Evolutionary conservation across 768 basidiomycete genomes (phyloP).

Genomic region (Suillus lakei): DNA sequence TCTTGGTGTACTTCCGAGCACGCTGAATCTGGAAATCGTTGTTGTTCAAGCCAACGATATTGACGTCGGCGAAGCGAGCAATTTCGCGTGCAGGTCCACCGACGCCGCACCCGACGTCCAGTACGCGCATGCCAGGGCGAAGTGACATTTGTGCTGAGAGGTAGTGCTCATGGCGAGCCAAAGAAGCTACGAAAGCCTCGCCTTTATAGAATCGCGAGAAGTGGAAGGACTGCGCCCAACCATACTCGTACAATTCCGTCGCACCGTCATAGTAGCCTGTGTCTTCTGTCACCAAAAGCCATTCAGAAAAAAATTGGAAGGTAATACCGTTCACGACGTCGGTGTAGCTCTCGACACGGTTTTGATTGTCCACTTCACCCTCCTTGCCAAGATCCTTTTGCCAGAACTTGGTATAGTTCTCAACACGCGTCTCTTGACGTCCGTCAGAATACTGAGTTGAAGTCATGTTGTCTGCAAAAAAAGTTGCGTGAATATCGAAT

Average conservation of each 20-base stretch:
- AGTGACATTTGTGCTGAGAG: constrained; percentile 87
- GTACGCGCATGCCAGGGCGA: constrained; percentile 90
- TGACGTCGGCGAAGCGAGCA: constrained; percentile 84
- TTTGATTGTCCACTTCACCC: constrained; percentile 63
- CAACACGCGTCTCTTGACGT: constrained; percentile 69
- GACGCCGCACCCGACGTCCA: constrained; percentile 98
- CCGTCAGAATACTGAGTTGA: constrained; percentile 52
- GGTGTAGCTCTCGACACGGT: constrained; percentile 81
- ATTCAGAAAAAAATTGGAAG: not conserved
- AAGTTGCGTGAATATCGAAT: constrained; percentile 4
- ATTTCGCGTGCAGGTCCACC: constrained; percentile 98
- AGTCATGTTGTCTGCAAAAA: constrained; percentile 4
- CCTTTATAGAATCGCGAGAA: constrained; percentile 98
- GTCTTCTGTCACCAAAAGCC: not conserved
- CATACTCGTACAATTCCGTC: constrained; percentile 94
- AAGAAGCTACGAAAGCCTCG: constrained; percentile 70
- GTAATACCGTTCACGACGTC: constrained; percentile 89
- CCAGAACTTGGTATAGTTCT: constrained; percentile 93
- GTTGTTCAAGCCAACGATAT: constrained; percentile 91
- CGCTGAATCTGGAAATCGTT: constrained; percentile 93
- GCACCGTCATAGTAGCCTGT: constrained; percentile 96
- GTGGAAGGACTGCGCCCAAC: constrained; percentile 92
- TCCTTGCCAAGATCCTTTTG: constrained; percentile 83
- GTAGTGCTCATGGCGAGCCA: constrained; percentile 96
- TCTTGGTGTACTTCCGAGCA: constrained; percentile 82